A percentile compares a stretch with the other conserved stretches of the same genome.
These are phyloP conservation scores for Torulaspora microellipsoides DNA, from an alignment of 805 yeast species.

Conservation along the genomic window DNA sequence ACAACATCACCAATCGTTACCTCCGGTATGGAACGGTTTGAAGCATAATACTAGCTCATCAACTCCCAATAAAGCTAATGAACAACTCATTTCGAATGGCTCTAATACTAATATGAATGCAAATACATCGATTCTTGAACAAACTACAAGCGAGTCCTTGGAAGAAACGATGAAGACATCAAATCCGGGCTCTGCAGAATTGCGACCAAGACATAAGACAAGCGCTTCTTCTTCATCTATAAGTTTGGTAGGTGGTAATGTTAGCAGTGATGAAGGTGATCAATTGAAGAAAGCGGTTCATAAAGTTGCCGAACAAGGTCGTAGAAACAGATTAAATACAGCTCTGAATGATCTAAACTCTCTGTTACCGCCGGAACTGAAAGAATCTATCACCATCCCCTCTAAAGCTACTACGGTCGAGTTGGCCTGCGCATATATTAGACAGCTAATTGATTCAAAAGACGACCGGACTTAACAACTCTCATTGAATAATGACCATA, in stretches of 20 bases:
- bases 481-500: too few species aligned
- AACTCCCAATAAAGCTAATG: too few species aligned
- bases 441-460: conserved; percentile 36
- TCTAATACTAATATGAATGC: neutral
- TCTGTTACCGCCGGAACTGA: conserved; percentile 59
- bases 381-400: conserved; percentile 58
- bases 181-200: too few species aligned
- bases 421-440: conserved; percentile 70
- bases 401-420: conserved; percentile 96
- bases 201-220: conserved; percentile 2
- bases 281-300: conserved; percentile 43
- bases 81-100: neutral
- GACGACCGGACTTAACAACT: conserved; percentile 19
- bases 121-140: too few species aligned
- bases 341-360: conserved; percentile 74
- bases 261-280: conserved; percentile 17
- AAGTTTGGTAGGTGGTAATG: conserved; percentile 5
- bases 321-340: conserved; percentile 85
- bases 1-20: conserved; percentile 1
- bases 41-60: too few species aligned
- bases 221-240: conserved; percentile 8
- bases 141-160: too few species aligned
- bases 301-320: conserved; percentile 92
- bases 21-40: too few species aligned
- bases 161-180: neutral